Conservation (phyloP, 306 rosid genomes). For the Cucumis sativus region DNA sequence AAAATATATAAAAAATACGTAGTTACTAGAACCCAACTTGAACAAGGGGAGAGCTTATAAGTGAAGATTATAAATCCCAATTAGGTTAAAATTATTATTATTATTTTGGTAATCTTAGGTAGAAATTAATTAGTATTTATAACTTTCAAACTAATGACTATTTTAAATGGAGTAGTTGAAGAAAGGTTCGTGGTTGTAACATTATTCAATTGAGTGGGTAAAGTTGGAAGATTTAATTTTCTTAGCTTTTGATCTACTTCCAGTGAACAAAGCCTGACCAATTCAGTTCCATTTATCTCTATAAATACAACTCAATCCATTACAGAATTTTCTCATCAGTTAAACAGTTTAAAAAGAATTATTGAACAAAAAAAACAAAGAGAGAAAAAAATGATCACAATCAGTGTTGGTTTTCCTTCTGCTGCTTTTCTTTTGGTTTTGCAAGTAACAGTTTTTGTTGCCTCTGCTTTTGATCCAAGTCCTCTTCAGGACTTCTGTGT, state of each 20-base stretch:
- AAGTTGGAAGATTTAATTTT: neutral
- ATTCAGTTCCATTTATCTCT: neutral
- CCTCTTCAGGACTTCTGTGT: conserved; percentile 1
- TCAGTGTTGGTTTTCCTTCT: neutral
- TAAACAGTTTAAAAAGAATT: neutral
- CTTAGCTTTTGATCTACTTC: neutral
- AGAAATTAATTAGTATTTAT: neutral
- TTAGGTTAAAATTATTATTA: neutral
- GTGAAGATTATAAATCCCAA: neutral
- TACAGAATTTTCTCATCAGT: neutral
- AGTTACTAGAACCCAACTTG: too few relatives aligned
- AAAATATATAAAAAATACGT: too few relatives aligned
- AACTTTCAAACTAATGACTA: neutral
- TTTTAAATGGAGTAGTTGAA: neutral
- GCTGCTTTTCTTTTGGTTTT: neutral
- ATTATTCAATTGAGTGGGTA: neutral
- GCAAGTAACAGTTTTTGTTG: neutral
- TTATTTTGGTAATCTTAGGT: too few relatives aligned
- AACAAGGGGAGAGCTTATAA: too few relatives aligned
- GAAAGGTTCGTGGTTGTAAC: neutral
- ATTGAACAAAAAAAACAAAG: neutral
- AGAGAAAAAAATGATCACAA: neutral
- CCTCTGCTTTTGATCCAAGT: neutral
- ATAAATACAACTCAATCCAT: neutral
- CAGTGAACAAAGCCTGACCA: neutral